Evolutionary conservation across 805 yeast genomes (phyloP).

Genomic region (Kodamaea nitidulidarum): DNA sequence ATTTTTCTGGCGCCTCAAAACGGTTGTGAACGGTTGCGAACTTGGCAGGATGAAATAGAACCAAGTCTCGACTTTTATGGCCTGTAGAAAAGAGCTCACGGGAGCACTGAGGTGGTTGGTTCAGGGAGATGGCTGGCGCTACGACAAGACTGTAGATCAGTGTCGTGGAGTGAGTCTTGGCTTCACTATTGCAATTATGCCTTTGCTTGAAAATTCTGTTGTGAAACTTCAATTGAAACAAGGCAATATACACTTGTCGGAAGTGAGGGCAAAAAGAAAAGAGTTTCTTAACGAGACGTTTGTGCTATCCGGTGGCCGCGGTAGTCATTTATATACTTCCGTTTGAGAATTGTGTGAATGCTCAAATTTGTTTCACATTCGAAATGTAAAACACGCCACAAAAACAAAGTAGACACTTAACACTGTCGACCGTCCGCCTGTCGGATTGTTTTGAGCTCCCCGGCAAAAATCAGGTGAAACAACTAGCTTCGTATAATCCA

Average conservation of each 20-base stretch:
- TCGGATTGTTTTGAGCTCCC: background rate
- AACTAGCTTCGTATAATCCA: too few relatives aligned
- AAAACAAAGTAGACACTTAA: constrained; percentile 4
- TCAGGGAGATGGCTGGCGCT: too few relatives aligned
- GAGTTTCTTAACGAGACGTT: background rate
- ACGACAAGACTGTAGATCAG: too few relatives aligned
- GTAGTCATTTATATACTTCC: constrained; percentile 4
- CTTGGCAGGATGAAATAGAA: background rate
- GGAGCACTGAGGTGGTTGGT: background rate
- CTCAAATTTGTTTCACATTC: constrained; percentile 12
- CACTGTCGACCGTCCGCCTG: background rate
- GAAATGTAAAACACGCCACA: constrained; percentile 16
- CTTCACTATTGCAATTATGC: background rate
- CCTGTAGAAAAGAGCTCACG: background rate
- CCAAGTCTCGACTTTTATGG: background rate
- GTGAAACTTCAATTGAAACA: constrained; percentile 2
- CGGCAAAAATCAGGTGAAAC: too few relatives aligned
- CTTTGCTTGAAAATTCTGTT: constrained; percentile 1
- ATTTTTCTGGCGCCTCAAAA: constrained; percentile 5
- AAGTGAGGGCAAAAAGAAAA: constrained; percentile 4
- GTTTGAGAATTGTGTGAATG: constrained; percentile 10
- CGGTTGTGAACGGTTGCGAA: constrained; percentile 3
- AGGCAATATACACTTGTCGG: constrained; percentile 2
- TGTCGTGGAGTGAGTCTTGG: background rate
- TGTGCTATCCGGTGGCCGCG: background rate